phyloP scores from a whole-genome alignment of 176 grass and related monocot species.

The Ensete glaucum region DNA sequence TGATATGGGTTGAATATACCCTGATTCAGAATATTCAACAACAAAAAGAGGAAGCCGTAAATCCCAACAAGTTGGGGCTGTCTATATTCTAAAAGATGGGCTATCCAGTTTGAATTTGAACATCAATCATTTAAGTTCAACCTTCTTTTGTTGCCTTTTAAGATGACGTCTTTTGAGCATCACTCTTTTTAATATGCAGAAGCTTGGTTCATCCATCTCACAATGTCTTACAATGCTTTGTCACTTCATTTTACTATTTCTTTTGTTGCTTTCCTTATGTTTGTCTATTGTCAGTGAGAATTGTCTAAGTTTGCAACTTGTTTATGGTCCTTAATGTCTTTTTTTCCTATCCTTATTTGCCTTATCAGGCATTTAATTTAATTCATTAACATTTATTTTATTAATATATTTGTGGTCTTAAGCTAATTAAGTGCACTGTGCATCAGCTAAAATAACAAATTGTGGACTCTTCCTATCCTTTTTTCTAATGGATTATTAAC shows the following conservation, averaged over 20 bases:
- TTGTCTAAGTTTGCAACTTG: too few relatives aligned
- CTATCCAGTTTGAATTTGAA: background rate
- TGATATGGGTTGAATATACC: too few relatives aligned
- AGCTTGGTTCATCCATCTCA: background rate
- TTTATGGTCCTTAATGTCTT: too few relatives aligned
- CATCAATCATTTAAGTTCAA: background rate
- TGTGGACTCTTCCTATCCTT: background rate
- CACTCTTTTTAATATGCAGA: background rate
- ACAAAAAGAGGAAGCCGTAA: background rate
- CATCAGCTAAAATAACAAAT: background rate
- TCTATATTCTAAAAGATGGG: background rate
- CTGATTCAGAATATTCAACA: background rate
- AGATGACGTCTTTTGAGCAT: background rate
- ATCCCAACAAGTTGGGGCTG: background rate
- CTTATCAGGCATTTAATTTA: too few relatives aligned
- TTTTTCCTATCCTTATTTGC: too few relatives aligned
- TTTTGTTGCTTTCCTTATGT: too few relatives aligned
- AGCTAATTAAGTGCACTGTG: too few relatives aligned
- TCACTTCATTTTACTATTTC: too few relatives aligned
- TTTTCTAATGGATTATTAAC: slow-evolving; percentile 3
- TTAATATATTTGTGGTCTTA: too few relatives aligned
- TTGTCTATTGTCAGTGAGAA: too few relatives aligned
- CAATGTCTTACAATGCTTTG: background rate
- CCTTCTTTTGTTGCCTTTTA: background rate
- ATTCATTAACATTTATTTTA: too few relatives aligned